These are phyloP conservation scores for Alternaria atra DNA, from an alignment of 2,329 filamentous ascomycete genomes.

Conservation along the genomic window DNA sequence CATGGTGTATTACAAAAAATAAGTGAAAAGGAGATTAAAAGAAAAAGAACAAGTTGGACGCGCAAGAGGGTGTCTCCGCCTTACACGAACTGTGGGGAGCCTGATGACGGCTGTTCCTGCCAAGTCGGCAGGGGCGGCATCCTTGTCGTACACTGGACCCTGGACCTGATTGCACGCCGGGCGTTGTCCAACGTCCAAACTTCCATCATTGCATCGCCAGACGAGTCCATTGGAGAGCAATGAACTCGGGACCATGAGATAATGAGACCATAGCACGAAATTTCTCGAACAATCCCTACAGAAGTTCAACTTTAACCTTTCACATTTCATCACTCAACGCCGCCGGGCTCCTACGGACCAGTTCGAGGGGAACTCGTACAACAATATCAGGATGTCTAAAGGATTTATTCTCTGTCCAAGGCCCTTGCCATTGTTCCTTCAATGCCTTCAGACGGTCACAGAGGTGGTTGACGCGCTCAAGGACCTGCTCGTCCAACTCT, in stretches of 20 bases:
- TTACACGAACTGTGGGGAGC: constrained; percentile 13
- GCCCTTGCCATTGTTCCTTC: no score
- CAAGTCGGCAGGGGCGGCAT: constrained; percentile 13
- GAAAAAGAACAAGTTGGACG: constrained; percentile 9
- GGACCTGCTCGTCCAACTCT: no score
- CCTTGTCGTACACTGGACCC: constrained; percentile 10
- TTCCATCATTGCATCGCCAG: background rate
- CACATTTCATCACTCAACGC: background rate
- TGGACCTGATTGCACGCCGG: constrained; percentile 4
- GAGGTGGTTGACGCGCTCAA: no score
- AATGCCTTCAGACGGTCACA: no score
- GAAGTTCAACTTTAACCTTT: background rate
- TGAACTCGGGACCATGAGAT: background rate
- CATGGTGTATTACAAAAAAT: constrained; percentile 41
- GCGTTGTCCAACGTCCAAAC: background rate
- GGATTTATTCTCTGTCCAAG: no score
- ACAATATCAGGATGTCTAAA: background rate
- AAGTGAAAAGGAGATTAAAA: constrained; percentile 14
- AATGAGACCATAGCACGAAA: background rate
- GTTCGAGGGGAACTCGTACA: background rate
- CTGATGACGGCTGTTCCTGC: constrained; percentile 18
- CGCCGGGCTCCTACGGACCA: accelerated
- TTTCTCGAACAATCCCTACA: background rate
- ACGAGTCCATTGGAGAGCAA: background rate
- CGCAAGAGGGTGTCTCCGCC: constrained; percentile 5